These are phyloP conservation scores for Ammopiptanthus mongolicus DNA, from an alignment of 306 rosid species.

Conservation along the genomic window DNA sequence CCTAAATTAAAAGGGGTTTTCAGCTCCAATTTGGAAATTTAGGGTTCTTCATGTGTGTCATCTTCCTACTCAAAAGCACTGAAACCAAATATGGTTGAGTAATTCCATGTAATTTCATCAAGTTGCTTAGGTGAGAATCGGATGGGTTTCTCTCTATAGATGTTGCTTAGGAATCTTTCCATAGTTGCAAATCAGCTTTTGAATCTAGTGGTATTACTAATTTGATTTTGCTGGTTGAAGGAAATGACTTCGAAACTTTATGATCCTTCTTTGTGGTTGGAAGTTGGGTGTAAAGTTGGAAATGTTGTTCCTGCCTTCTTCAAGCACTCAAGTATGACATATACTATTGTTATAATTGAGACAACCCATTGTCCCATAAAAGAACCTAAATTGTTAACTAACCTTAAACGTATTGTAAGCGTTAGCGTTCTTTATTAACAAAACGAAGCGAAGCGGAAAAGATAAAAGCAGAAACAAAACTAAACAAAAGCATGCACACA, in stretches of 20 bases:
- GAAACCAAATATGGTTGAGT: constrained; percentile 35
- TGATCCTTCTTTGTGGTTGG: constrained; percentile 12
- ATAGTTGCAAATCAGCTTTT: constrained; percentile 40
- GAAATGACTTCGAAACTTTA: constrained; percentile 3
- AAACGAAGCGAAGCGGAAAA: too few species aligned
- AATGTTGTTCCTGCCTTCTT: constrained; percentile 44
- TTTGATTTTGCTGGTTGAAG: constrained; percentile 9
- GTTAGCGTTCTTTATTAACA: too few species aligned
- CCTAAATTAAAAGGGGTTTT: too few species aligned
- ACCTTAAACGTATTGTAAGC: too few species aligned
- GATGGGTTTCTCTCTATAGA: constrained; percentile 38
- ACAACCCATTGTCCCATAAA: too few species aligned
- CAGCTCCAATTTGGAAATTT: too few species aligned
- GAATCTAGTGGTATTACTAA: constrained; percentile 24
- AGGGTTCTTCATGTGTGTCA: too few species aligned
- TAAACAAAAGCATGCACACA: too few species aligned
- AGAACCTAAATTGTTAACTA: too few species aligned
- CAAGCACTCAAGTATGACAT: constrained; percentile 48
- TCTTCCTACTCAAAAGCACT: too few species aligned
- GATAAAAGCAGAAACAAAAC: too few species aligned
- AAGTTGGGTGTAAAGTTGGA: constrained; percentile 34
- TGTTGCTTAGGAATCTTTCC: constrained; percentile 41
- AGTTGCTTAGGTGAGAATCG: constrained; percentile 35
- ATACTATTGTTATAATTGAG: constrained; percentile 34
- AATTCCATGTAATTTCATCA: constrained; percentile 22